phyloP scores from a whole-genome alignment of 306 rosid genomes.

The Hippophae gyantsensis region DNA sequence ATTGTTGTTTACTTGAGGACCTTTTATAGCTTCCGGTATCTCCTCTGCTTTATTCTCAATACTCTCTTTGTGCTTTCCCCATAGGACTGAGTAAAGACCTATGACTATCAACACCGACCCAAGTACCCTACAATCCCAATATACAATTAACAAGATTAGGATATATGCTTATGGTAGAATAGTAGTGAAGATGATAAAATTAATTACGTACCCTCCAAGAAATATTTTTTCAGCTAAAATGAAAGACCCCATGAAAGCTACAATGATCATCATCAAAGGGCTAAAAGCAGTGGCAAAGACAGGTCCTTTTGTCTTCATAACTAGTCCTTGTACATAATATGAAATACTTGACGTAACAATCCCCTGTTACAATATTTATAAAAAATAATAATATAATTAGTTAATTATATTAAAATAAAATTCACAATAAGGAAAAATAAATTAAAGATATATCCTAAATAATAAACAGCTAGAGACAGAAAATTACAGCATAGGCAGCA shows the following conservation, averaged over 20 bases:
- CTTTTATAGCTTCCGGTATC: conserved; percentile 50
- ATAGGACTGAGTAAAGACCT: conserved; percentile 72
- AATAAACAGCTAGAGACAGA: background rate
- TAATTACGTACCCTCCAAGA: conserved; percentile 78
- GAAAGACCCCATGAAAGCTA: conserved; percentile 70
- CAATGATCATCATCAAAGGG: conserved; percentile 91
- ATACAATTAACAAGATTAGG: background rate
- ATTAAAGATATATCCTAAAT: background rate
- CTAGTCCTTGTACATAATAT: conserved; percentile 78
- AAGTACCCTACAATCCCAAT: conserved; percentile 42
- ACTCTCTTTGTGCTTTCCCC: conserved; percentile 85
- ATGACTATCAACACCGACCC: conserved; percentile 56
- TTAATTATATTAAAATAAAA: background rate
- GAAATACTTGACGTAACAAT: conserved; percentile 72
- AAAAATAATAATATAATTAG: background rate
- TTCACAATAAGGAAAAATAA: conserved; percentile 16
- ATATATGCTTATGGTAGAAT: background rate
- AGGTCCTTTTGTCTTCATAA: conserved; percentile 74
- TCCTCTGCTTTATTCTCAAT: conserved; percentile 28
- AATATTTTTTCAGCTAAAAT: conserved; percentile 60
- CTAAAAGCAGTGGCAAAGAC: conserved; percentile 91
- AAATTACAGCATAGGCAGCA: conserved; percentile 80
- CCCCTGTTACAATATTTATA: conserved; percentile 31
- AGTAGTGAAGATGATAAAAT: background rate
- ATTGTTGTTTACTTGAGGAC: conserved; percentile 19